A percentile compares a stretch with the other conserved stretches of the same genome.
phyloP scores from a whole-genome alignment of 352 stramenopile species.

The Phytopythium chamaehyphon region DNA sequence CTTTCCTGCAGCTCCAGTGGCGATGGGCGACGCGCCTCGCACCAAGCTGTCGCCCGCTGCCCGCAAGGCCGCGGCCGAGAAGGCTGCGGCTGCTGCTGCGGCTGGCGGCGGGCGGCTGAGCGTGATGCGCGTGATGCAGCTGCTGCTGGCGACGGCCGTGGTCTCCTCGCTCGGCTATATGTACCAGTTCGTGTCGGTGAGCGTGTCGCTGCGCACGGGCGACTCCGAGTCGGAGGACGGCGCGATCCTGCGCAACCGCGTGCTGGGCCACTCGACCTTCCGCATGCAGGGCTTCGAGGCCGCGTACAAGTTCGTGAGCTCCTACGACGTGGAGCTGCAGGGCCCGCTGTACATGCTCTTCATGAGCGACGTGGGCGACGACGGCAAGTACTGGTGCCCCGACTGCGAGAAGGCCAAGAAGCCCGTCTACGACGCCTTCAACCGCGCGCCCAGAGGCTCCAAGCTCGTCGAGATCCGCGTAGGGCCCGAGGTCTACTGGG shows the following conservation, averaged over 20 bases:
- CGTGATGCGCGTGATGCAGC: slow-evolving; percentile 71
- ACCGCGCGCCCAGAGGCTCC: slow-evolving; percentile 53
- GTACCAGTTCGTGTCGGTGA: slow-evolving; percentile 65
- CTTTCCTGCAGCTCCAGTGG: not conserved
- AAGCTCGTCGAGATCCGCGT: slow-evolving; percentile 73
- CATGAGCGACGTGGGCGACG: slow-evolving; percentile 64
- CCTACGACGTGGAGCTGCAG: slow-evolving; percentile 63
- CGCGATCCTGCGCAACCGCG: slow-evolving; percentile 27
- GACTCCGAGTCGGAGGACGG: slow-evolving; percentile 19
- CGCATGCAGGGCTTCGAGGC: slow-evolving; percentile 69
- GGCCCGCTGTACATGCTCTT: slow-evolving; percentile 71
- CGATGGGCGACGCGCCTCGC: slow-evolving; percentile 2
- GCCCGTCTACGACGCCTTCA: slow-evolving; percentile 69
- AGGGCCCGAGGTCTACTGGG: slow-evolving; percentile 50
- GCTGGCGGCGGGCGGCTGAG: slow-evolving; percentile 20
- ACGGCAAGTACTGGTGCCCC: slow-evolving; percentile 76
- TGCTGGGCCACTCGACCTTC: slow-evolving; percentile 56
- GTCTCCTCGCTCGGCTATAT: slow-evolving; percentile 67
- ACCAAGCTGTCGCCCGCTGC: slow-evolving; percentile 1
- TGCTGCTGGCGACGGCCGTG: slow-evolving; percentile 51
- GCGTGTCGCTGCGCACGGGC: slow-evolving; percentile 25
- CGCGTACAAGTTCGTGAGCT: slow-evolving; percentile 72
- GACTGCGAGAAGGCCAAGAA: slow-evolving; percentile 72
- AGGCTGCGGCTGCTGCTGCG: not conserved
- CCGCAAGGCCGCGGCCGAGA: slow-evolving; percentile 7